Conservation (phyloP, 2,329 filamentous ascomycete species). For the Tolypocladium guangdongense region DNA sequence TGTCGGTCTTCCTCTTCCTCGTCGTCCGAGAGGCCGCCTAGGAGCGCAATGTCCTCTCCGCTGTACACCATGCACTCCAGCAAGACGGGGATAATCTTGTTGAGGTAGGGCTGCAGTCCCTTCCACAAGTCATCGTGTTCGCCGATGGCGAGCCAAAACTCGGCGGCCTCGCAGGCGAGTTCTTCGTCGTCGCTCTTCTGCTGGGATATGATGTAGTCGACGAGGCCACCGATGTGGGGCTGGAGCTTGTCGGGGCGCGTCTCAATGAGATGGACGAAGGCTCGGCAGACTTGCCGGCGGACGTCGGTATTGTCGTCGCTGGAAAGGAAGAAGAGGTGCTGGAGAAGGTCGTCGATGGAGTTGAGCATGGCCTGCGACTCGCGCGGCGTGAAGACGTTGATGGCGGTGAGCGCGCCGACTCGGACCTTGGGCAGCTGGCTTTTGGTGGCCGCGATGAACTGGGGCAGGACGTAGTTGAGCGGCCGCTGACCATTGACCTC, state of each 20-base stretch:
- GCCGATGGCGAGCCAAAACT: conserved; percentile 93
- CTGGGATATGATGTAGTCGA: conserved; percentile 87
- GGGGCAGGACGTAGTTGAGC: conserved; percentile 78
- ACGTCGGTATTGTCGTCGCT: conserved; percentile 71
- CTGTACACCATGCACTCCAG: conserved; percentile 94
- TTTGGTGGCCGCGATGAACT: conserved; percentile 77
- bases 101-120: conserved; percentile 64
- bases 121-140: conserved; percentile 75
- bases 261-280: conserved; percentile 87
- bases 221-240: conserved; percentile 76
- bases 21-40: conserved; percentile 78
- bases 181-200: conserved; percentile 83
- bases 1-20: conserved; percentile 83
- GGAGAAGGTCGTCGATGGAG: conserved; percentile 70
- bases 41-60: conserved; percentile 78
- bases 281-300: conserved; percentile 82
- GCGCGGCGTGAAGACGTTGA: conserved; percentile 85
- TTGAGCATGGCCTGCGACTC: conserved; percentile 74
- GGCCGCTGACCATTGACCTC: conserved; percentile 85
- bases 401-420: conserved; percentile 65
- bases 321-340: conserved; percentile 72
- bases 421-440: conserved; percentile 69
- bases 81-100: conserved; percentile 80
- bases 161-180: conserved; percentile 84
- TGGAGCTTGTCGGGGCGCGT: conserved; percentile 81